Base-by-base conservation (phyloP, 257 asterid genomes). In the Apocynum venetum region DNA sequence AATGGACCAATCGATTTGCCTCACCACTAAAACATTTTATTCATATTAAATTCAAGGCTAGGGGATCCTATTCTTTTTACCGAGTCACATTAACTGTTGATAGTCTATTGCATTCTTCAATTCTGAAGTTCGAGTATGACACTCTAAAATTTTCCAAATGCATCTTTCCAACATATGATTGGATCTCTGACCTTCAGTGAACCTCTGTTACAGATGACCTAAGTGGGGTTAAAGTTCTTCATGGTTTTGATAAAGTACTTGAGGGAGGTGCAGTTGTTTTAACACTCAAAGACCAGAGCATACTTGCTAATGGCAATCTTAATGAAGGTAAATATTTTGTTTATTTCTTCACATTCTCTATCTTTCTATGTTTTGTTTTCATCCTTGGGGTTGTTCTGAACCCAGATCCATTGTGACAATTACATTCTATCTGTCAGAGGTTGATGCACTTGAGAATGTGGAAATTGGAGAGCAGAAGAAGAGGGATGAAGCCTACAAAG, bases 401-500 rank as follows among this genome's bases (percentile, higher is more conserved):
- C 91, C 90, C 97, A 89, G 96, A 95, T 93, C 89, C 91, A 93
- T 90, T 96, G 94, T 95, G 97, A 86, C 86, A 82, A 67, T 89
- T 93, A 86, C 85, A 78, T 88, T 91, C 87, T 95, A 87, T 91
- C 86, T 89, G 82, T 87, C 99, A 95, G 99, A 93, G 93, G 84
- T 87, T 88, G 99, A 96, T 89, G 86, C 85, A 88, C 98, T 96
- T 79, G 99, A 96, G 84, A 96, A 96, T 88, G 92, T 93, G 85
- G 99, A 96, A 88, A 91, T 96, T 80, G 99, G 99, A 80, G 97
- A 96, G 86, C 99, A 96, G 73, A 93, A 88, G 87, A 85, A 84
- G 81, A 88, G 99, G 89, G 84, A 96, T 40, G 98, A 93, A 2
- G 97, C 99, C 73, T 93, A 91, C 76, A 87, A 75, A 83, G 97